Evolutionary conservation across 2,329 filamentous ascomycete species (phyloP), one percentile per base, ranked within the genome.

Genomic region (Zasmidium citrigriseum): DNA sequence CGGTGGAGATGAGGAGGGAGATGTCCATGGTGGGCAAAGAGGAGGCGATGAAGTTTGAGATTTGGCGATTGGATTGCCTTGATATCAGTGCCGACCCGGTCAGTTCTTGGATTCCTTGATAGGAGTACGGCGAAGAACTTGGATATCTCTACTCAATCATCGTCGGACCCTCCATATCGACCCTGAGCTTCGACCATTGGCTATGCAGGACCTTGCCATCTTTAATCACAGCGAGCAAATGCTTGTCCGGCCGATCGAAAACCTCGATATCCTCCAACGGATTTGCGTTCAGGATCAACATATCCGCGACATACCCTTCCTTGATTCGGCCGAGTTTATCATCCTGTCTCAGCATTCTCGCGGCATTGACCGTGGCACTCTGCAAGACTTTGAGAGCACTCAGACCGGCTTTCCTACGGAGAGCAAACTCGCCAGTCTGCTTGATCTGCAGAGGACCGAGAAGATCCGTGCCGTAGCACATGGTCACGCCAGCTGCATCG

Each of bases 391-490:
- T 75, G 22, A 77, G 47, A 2, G 76, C 59, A 4, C 71, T 71
- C 41, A 82, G 68, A 2, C 80, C 70, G 4, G 79, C 78, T 57
- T 76, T 64, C 2, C 74, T 72, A 10, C 82, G 73, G 14, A 84
- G 58, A 0, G 68, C 66, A 60, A 84, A 84, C 62, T 84, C 81
- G 29, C 74, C 73, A 1, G 75, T 78, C 68, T 85, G 82, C n/a
- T 76, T 76, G 14, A 74, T 66, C 7, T 76, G 74, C 60, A 84
- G 66, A 0, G 79, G 80, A 0, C 81, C 82, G 0, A 85, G 74
- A 7, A 85, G 73, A 69, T 85, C 82, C 0, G 80, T 80, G 0
- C 83, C 83, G 61, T 79, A 84, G 66, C 82, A 85, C 44, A 86
- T 80, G 0, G 75, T 80, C 1, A 86, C 81, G 0, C 83, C 83